These are phyloP conservation scores for Fusarium avenaceum DNA, from an alignment of 2,329 filamentous ascomycete genomes.

Conservation along the genomic window DNA sequence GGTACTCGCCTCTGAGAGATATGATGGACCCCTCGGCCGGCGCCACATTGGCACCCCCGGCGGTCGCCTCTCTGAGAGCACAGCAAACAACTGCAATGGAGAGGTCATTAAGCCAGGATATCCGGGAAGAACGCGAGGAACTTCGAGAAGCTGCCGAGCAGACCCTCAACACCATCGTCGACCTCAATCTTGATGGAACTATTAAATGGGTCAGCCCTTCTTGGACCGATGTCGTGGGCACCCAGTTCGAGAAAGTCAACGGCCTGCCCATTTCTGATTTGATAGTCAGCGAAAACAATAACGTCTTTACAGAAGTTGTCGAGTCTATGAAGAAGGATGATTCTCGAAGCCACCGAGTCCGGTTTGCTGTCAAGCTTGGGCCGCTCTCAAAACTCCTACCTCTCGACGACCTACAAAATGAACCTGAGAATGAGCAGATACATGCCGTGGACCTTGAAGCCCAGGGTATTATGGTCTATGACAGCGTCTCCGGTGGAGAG, in stretches of 20 bases:
- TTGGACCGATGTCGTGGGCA: conserved; percentile 94
- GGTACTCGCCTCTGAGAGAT: conserved; percentile 20
- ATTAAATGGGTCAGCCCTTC: conserved; percentile 98
- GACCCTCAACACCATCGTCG: conserved; percentile 95
- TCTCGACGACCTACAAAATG: conserved; percentile 57
- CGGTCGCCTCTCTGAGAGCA: conserved; percentile 65
- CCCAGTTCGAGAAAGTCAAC: conserved; percentile 77
- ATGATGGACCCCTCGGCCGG: conserved; percentile 57
- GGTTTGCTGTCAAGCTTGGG: conserved; percentile 80
- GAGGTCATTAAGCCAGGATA: conserved; percentile 84
- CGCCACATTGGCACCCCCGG: conserved; percentile 64
- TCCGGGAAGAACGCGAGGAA: conserved; percentile 92
- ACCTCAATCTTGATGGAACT: conserved; percentile 89
- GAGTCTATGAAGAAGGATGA: conserved; percentile 94
- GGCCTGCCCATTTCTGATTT: conserved; percentile 85
- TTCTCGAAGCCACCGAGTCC: conserved; percentile 89
- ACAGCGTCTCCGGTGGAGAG: conserved; percentile 85
- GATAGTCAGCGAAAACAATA: conserved; percentile 81
- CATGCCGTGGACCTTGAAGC: conserved; percentile 84
- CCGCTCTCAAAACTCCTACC: conserved; percentile 74
- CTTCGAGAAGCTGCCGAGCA: conserved; percentile 96
- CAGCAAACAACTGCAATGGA: conserved; percentile 68
- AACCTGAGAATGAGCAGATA: conserved; percentile 54
- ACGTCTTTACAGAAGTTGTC: conserved; percentile 84
- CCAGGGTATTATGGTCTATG: conserved; percentile 98